These are phyloP conservation scores for Oenanthe sinensis DNA, from an alignment of 129 eudicot species.

Conservation along the genomic window DNA sequence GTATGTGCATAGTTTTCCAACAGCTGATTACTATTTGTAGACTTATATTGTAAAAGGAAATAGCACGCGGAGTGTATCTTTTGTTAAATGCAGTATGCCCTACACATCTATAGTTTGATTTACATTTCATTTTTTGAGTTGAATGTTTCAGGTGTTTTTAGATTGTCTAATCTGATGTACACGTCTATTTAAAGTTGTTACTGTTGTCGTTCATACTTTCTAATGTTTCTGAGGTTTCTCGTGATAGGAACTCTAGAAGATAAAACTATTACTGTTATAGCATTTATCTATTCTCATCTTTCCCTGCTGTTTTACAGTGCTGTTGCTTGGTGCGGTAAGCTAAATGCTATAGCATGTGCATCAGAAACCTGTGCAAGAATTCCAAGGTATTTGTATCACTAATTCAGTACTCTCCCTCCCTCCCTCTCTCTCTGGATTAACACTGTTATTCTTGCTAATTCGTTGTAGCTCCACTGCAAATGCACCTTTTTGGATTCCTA, in stretches of 20 bases:
- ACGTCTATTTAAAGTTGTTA: neutral
- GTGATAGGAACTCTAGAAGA: neutral
- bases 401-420: no score
- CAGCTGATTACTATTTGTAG: no score
- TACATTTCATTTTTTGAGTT: neutral
- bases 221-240: neutral
- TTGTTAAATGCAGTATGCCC: neutral
- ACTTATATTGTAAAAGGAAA: neutral
- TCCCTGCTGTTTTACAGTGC: constrained; percentile 43
- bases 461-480: constrained; percentile 81
- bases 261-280: neutral
- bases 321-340: constrained; percentile 99
- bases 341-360: constrained; percentile 96
- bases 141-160: neutral
- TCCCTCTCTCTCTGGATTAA: neutral
- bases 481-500: constrained; percentile 98
- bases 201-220: neutral
- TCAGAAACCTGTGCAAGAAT: constrained; percentile 99
- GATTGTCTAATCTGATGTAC: neutral
- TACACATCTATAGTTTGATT: neutral
- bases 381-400: constrained; percentile 44
- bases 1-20: neutral
- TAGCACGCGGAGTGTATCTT: neutral
- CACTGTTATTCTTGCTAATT: neutral
- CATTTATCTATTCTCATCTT: neutral